Evolutionary conservation across 352 stramenopile species (phyloP).

Genomic region (Thraustochytrium sp.): DNA sequence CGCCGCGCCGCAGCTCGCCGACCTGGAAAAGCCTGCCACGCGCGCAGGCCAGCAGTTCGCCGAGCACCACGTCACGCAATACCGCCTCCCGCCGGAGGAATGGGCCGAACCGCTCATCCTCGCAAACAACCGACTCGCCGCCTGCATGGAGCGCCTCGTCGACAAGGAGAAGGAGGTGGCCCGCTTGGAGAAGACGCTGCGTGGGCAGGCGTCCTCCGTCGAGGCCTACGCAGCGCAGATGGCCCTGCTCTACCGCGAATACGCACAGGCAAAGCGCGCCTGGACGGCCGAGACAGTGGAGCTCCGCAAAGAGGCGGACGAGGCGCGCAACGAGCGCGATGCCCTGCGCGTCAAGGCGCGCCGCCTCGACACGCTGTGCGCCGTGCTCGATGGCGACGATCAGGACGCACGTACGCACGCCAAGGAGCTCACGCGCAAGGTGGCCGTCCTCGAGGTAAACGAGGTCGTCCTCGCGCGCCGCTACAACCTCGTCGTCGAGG

Average conservation of each 20-base stretch:
- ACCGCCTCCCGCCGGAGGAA: slow-evolving; percentile 56
- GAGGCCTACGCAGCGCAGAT: slow-evolving; percentile 52
- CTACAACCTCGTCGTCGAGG: slow-evolving; percentile 48
- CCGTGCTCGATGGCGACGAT: slow-evolving; percentile 17
- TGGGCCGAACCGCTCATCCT: slow-evolving; percentile 54
- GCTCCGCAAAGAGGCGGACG: slow-evolving; percentile 52
- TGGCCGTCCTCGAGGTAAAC: slow-evolving; percentile 72
- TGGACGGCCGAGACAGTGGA: slow-evolving; percentile 48
- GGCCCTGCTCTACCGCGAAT: slow-evolving; percentile 54
- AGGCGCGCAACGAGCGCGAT: slow-evolving; percentile 42
- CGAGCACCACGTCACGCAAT: slow-evolving; percentile 45
- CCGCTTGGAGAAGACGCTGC: slow-evolving; percentile 7
- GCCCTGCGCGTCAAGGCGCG: slow-evolving; percentile 43
- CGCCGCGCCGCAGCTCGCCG: no score
- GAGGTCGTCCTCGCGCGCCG: slow-evolving; percentile 64
- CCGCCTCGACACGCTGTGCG: slow-evolving; percentile 49
- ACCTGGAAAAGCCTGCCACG: not conserved
- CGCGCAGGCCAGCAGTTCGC: slow-evolving; percentile 49
- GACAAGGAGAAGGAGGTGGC: not conserved
- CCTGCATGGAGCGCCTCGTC: slow-evolving; percentile 52
- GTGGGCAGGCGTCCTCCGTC: slow-evolving; percentile 51
- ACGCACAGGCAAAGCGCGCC: slow-evolving; percentile 37
- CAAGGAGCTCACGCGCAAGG: slow-evolving; percentile 63
- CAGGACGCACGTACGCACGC: slow-evolving; percentile 35
- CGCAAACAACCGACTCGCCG: slow-evolving; percentile 52